Conservation (phyloP, 441 rosid genomes). For the Pelargonium cotyledonis region DNA sequence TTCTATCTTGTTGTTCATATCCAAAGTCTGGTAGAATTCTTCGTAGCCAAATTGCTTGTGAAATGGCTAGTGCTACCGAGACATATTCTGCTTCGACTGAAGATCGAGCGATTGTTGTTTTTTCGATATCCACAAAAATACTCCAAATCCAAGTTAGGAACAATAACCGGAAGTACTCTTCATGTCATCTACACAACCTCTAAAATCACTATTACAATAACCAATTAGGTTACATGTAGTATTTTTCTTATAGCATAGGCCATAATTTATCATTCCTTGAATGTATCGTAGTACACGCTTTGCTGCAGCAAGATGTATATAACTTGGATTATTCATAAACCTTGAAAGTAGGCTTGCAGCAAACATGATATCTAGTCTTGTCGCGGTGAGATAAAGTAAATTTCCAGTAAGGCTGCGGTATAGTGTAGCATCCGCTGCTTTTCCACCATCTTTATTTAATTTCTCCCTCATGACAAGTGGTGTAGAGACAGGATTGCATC, state of each 20-base stretch:
- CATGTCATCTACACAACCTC: neutral
- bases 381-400: constrained; percentile 6
- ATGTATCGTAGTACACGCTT: constrained; percentile 4
- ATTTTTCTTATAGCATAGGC: neutral
- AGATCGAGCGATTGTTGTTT: neutral
- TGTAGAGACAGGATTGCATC: too few species aligned
- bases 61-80: neutral
- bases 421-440: neutral
- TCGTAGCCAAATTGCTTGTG: neutral
- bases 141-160: neutral
- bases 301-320: neutral
- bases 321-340: constrained; percentile 12
- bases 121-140: neutral
- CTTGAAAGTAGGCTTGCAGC: neutral
- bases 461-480: too few species aligned
- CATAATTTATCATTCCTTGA: neutral
- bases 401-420: neutral
- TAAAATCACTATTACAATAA: constrained; percentile 3
- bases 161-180: neutral
- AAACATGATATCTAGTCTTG: constrained; percentile 1
- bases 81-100: constrained; percentile 3
- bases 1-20: neutral
- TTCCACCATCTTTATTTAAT: neutral
- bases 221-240: neutral
- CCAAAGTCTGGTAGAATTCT: neutral